A percentile compares a stretch with the other conserved stretches of the same genome.
phyloP scores from a whole-genome alignment of 2,329 filamentous ascomycete genomes.

The Alternaria incomplexa region DNA sequence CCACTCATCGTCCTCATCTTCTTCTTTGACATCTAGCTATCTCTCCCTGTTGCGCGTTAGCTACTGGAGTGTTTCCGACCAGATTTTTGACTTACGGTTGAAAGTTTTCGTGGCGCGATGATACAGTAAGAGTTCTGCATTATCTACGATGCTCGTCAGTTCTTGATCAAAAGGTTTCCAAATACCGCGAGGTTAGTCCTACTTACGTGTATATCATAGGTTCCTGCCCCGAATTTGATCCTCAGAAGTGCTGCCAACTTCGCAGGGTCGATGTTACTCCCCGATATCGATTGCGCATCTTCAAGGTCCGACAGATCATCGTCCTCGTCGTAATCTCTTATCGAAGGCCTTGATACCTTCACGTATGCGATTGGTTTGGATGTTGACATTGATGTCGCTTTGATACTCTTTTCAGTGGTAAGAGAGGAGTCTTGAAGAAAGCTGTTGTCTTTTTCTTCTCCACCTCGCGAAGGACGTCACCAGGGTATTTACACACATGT shows the following conservation, averaged over 20 bases:
- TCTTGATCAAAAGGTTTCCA: background rate
- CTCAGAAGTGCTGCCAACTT: conserved; percentile 12
- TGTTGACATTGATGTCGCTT: background rate
- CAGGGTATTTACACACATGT: background rate
- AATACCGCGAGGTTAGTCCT: background rate
- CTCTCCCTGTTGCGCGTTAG: background rate
- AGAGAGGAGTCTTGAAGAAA: background rate
- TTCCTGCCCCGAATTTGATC: conserved; percentile 15
- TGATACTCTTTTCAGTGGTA: background rate
- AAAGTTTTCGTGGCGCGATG: conserved; percentile 13
- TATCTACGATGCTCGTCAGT: background rate
- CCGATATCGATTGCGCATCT: conserved; percentile 10
- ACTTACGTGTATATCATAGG: conserved; percentile 8
- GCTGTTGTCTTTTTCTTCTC: background rate
- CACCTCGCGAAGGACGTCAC: background rate
- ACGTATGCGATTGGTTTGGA: background rate
- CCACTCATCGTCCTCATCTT: background rate
- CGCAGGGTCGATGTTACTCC: conserved; percentile 13
- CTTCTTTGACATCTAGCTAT: conserved; percentile 7
- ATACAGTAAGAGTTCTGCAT: conserved; percentile 18
- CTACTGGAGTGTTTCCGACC: background rate
- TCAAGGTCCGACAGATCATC: background rate
- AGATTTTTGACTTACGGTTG: conserved; percentile 2
- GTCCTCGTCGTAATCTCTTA: background rate
- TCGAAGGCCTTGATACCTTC: background rate